Evolutionary conservation across 2,329 filamentous ascomycete genomes (phyloP).

Genomic region (Apiospora hydei): DNA sequence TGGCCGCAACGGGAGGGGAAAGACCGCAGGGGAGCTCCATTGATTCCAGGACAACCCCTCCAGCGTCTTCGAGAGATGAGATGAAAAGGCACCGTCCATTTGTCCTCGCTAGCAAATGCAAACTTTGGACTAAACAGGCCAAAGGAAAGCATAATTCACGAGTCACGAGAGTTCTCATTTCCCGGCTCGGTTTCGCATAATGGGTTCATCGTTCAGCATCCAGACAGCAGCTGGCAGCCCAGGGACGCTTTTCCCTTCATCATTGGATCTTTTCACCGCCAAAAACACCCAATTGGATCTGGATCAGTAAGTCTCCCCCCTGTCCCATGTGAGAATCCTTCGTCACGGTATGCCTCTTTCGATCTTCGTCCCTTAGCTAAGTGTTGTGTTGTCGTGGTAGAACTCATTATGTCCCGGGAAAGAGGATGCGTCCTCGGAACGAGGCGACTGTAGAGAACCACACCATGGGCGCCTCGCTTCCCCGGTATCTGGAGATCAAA

Average conservation of each 20-base stretch:
- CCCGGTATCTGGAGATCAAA: conserved; percentile 32
- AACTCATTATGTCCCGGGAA: conserved; percentile 19
- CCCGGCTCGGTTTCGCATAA: neutral
- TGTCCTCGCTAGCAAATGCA: neutral
- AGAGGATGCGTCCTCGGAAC: conserved; percentile 25
- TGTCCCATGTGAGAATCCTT: neutral
- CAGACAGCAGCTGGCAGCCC: neutral
- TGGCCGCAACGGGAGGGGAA: neutral
- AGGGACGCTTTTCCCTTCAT: neutral
- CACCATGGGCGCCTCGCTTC: conserved; percentile 33
- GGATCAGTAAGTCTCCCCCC: neutral
- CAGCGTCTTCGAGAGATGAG: neutral
- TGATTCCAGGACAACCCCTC: neutral
- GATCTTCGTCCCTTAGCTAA: neutral
- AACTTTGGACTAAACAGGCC: neutral
- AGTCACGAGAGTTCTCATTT: neutral
- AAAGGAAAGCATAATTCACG: neutral
- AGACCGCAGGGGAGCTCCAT: neutral
- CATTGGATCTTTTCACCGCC: neutral
- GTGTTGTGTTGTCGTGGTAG: neutral
- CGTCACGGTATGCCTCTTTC: too few species aligned
- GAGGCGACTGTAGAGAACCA: conserved; percentile 31
- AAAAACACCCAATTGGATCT: conserved; percentile 12
- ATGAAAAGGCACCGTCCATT: neutral
- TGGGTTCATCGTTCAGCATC: neutral